phyloP scores from a whole-genome alignment of 140 eudicot species.

The Stevia rebaudiana region DNA sequence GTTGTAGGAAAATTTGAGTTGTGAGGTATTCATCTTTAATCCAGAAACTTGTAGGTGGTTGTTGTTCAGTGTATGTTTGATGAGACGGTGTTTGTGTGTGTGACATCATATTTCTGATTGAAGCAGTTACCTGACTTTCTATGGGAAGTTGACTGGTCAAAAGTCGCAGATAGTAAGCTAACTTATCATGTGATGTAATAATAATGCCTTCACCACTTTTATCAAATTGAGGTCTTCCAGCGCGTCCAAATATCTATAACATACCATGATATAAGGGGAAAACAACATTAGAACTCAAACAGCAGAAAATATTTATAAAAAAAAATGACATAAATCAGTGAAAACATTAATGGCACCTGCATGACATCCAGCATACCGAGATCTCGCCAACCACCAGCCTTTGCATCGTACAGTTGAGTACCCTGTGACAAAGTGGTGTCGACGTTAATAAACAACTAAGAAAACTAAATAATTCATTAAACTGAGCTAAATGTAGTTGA shows the following conservation, averaged over 20 bases:
- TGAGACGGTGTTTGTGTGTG: background rate
- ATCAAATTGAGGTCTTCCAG: constrained; percentile 98
- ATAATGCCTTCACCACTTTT: constrained; percentile 99
- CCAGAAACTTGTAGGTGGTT: background rate
- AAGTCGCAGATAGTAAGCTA: constrained; percentile 86
- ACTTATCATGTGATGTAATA: constrained; percentile 86
- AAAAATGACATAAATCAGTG: background rate
- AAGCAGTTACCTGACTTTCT: constrained; percentile 83
- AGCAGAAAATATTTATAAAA: too few relatives aligned
- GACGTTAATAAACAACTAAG: constrained; percentile 20
- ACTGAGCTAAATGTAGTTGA: background rate
- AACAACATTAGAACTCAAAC: constrained; percentile 21
- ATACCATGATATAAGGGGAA: background rate
- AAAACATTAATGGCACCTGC: constrained; percentile 55
- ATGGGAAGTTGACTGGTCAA: constrained; percentile 98
- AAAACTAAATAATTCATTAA: background rate
- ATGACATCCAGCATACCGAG: constrained; percentile 99
- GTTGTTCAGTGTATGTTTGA: background rate
- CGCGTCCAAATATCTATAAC: constrained; percentile 93
- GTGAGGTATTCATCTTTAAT: background rate
- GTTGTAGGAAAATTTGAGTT: background rate
- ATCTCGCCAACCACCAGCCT: constrained; percentile 99
- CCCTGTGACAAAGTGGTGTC: constrained; percentile 51
- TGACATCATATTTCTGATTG: background rate
- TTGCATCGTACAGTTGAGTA: constrained; percentile 92